Evolutionary conservation across 257 asterid species (phyloP), one percentile per base, ranked within the genome.

Genomic region (Solanum chiquidenum): DNA sequence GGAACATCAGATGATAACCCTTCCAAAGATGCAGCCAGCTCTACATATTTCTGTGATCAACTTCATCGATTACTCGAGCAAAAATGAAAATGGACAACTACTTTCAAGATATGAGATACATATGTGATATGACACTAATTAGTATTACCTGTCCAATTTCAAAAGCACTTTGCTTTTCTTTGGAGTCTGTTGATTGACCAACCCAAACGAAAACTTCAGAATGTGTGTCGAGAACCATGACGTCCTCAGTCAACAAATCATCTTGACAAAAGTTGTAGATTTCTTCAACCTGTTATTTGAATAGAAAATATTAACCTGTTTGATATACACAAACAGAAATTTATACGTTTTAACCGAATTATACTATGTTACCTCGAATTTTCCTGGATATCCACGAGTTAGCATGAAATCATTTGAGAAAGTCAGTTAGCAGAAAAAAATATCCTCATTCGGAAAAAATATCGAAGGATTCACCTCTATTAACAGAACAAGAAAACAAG

Each of bases 201-300:
- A 95, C 96, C 99, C 99, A 97, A 89, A 96, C 92, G 89, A 95
- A 97, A 42, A 96, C 98, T 92, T 97, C 99, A 33, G 98, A 94
- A 87, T 93, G 96, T 49, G 99, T 94, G 84, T 97, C 99, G 5
- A 97, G 98, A 72, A 97, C 90, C 87, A 97, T 88, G 31, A 94
- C 88, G 89, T 97, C 99, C 91, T 96, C 99, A 10, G 99, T 97
- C 91, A 96, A 93, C 44, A 97, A 94, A 92, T 97, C 99, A 86
- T 97, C 99, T 94, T 97, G 99, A 87, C 93, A 89, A 83, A 95
- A 95, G 90, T 96, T 97, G 91, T 95, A 96, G 71, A 97, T 90
- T 93, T 96, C 99, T 89, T 97, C 99, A 88, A 95, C 91, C 99
- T 97, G 90, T 31, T 42, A 29, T 27, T 44, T 18, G 42, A 46